Conservation (phyloP, 306 rosid genomes). For the Alnus glutinosa region DNA sequence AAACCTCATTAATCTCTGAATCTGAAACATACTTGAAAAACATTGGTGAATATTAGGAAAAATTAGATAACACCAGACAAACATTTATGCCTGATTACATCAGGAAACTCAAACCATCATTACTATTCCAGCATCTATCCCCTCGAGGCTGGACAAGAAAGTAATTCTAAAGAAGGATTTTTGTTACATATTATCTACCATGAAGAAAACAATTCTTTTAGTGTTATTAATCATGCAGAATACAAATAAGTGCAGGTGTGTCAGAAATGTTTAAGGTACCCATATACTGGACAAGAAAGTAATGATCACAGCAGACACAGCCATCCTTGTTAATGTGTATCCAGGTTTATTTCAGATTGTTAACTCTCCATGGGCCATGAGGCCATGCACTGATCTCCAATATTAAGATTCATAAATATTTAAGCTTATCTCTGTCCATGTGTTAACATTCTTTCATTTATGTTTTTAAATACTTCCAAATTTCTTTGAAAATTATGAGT, state of each 20-base stretch:
- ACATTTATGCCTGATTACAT: background rate
- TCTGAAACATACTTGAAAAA: conserved; percentile 1
- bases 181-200: background rate
- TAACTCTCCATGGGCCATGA: background rate
- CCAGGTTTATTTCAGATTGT: background rate
- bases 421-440: background rate
- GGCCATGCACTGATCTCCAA: background rate
- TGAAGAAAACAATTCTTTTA: background rate
- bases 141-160: background rate
- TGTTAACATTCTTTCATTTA: background rate
- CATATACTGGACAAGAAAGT: background rate
- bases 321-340: background rate
- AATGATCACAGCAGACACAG: background rate
- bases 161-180: background rate
- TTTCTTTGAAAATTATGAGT: background rate
- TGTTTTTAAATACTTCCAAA: background rate
- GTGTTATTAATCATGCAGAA: background rate
- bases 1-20: conserved; percentile 1
- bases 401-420: background rate
- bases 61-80: background rate
- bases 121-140: background rate
- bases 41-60: background rate
- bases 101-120: background rate
- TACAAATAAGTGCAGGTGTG: background rate
- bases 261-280: background rate